Evolutionary conservation across 2,329 filamentous ascomycete species (phyloP).

Genomic region (Penicillium corylophilum): DNA sequence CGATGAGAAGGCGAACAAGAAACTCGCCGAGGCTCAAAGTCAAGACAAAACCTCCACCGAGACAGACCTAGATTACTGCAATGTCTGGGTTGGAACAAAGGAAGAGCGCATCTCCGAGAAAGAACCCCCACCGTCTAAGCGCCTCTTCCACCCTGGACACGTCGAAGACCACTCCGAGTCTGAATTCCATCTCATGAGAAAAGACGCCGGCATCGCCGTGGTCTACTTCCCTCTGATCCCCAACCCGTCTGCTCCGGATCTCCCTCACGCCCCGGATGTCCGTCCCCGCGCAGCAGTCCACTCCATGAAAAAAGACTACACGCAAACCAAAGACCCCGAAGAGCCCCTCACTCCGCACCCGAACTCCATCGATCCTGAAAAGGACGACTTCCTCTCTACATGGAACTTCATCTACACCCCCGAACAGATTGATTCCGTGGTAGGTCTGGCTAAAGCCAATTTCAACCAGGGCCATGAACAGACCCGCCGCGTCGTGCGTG

Average conservation of each 20-base stretch:
- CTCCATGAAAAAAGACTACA: slow-evolving; percentile 20
- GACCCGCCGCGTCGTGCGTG: slow-evolving; percentile 74
- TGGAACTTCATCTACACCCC: slow-evolving; percentile 98
- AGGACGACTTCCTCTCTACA: slow-evolving; percentile 83
- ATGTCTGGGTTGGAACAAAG: slow-evolving; percentile 87
- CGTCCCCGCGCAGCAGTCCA: slow-evolving; percentile 25
- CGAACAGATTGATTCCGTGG: slow-evolving; percentile 82
- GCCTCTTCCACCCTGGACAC: slow-evolving; percentile 39
- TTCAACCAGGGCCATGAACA: slow-evolving; percentile 78
- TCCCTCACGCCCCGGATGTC: slow-evolving; percentile 23
- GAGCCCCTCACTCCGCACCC: slow-evolving; percentile 49
- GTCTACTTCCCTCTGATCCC: slow-evolving; percentile 87
- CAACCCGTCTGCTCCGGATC: slow-evolving; percentile 57
- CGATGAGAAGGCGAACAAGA: slow-evolving; percentile 60
- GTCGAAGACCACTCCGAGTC: slow-evolving; percentile 59
- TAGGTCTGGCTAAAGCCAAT: slow-evolving; percentile 79
- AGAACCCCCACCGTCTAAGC: slow-evolving; percentile 55
- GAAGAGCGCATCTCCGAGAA: slow-evolving; percentile 64
- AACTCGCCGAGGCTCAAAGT: slow-evolving; percentile 60
- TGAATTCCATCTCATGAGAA: slow-evolving; percentile 68
- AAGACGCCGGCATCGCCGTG: slow-evolving; percentile 81
- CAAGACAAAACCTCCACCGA: slow-evolving; percentile 7
- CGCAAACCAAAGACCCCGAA: slow-evolving; percentile 19
- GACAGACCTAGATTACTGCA: slow-evolving; percentile 80
- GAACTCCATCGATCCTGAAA: slow-evolving; percentile 73